Percentiles rank a stretch among this genome's conserved stretches.
Conservation (phyloP, 192 early-diverging fungal species). For the Umbelopsis ramanniana region DNA sequence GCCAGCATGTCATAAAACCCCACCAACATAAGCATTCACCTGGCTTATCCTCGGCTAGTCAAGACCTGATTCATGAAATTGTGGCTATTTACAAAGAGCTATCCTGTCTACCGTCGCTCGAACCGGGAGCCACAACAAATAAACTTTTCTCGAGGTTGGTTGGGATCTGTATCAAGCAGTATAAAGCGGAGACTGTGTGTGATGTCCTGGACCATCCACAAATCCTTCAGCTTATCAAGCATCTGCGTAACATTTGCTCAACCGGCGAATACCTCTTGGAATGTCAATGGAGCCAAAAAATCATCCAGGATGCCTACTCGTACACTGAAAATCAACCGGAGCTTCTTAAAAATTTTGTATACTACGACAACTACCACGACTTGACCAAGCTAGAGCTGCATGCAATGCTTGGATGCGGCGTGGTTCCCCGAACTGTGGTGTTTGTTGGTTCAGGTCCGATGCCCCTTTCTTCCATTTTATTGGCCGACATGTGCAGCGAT, state of each 20-base stretch:
- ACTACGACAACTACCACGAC: constrained; percentile 33
- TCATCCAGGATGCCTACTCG: neutral
- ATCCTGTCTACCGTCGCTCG: neutral
- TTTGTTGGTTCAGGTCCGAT: constrained; percentile 39
- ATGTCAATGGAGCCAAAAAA: constrained; percentile 15
- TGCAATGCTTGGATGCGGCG: constrained; percentile 26
- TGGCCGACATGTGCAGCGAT: neutral
- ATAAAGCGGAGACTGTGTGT: neutral
- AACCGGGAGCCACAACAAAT: constrained; percentile 23
- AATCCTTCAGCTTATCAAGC: neutral
- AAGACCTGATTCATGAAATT: constrained; percentile 15
- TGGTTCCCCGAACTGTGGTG: constrained; percentile 3
- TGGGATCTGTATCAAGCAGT: constrained; percentile 20
- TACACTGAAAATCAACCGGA: neutral
- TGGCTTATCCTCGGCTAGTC: neutral
- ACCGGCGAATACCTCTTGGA: constrained; percentile 32
- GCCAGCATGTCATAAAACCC: constrained; percentile 3
- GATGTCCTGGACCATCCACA: constrained; percentile 1
- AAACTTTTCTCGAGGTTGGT: constrained; percentile 32
- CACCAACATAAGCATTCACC: neutral
- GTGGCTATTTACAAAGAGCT: constrained; percentile 9
- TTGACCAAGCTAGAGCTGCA: constrained; percentile 28
- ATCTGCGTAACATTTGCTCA: constrained; percentile 26
- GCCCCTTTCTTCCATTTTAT: constrained; percentile 28
- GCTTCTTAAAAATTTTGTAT: constrained; percentile 26